Base-by-base conservation (phyloP, 1,284 basidiomycete genomes). In the Leccinum subrobustum region DNA sequence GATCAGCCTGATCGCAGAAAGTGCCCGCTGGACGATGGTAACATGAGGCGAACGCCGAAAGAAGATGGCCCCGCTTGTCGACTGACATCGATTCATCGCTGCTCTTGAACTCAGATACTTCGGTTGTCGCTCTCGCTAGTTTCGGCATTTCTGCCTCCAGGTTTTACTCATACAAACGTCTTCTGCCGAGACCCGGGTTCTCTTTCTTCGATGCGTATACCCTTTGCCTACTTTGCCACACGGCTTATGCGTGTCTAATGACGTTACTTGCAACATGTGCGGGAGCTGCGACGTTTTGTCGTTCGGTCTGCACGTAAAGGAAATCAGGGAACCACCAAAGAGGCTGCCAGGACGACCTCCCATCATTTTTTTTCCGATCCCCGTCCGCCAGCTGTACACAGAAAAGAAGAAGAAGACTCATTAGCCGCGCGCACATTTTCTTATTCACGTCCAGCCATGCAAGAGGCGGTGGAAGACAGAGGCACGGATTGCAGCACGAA, bases 231-330 rank as follows among this genome's bases (percentile, higher is more conserved):
- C 23, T 48, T 29, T 27, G 52, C 64, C 69, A 60, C 68, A 60
- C 51, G 71, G 66, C 57, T 39, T 44, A 42, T 48, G 69, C 68
- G 54, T 73, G 71, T 57, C 50, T n/a, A 16, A 56, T 71, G 68
- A 71, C 62, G 69, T 67, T 27, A 57, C 52, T 52, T 54, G 51
- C 54, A 56, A 52, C 53, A 60, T 50, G 53, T 68, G 68, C 29
- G 35, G 60, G 57, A 16, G 52, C 42, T 47, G 56, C 44, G 47
- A 48, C 52, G 48, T 18, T 60, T 59, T 23, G 29, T 54, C 51
- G 57, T 51, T 33, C 52, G 14, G 52, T 42, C 27, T 60, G 67
- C 58, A 71, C 70, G 70, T 72, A 69, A 71, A 62, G 29, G 56
- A 35, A 54, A 59, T 50, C 53, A 66, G 48, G 56, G 51, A 59